Percentiles rank a stretch among this genome's conserved stretches.
phyloP scores from a whole-genome alignment of 108 stramenopile genomes.

The Asterionellopsis glacialis region DNA sequence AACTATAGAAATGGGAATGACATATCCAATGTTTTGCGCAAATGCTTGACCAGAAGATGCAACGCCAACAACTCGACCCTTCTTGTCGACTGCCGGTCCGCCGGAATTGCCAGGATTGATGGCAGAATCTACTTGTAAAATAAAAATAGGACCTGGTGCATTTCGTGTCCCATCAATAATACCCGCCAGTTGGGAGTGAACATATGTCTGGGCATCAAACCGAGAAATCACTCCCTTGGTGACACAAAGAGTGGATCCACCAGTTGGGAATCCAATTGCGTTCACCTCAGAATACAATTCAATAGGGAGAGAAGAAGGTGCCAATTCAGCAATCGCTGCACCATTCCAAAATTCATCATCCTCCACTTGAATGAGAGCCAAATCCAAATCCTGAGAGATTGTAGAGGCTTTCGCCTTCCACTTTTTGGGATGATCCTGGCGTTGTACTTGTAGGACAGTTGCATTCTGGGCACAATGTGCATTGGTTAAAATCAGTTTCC shows the following conservation, averaged over 20 bases:
- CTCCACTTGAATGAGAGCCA: conserved; percentile 53
- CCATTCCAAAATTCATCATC: conserved; percentile 10
- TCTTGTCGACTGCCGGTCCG: conserved; percentile 79
- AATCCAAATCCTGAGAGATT: conserved; percentile 53
- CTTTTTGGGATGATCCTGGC: conserved; percentile 38
- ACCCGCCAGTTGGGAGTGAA: too few relatives aligned
- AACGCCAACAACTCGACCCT: conserved; percentile 85
- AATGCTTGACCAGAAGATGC: conserved; percentile 80
- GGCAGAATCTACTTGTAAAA: conserved; percentile 88
- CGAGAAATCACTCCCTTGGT: conserved; percentile 70
- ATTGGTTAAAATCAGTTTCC: conserved; percentile 45
- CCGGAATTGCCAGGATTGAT: conserved; percentile 95
- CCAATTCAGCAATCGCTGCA: not conserved
- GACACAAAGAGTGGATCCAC: conserved; percentile 54
- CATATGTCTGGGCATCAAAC: conserved; percentile 35
- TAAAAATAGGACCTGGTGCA: conserved; percentile 9
- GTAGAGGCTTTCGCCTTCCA: conserved; percentile 31
- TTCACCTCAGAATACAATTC: conserved; percentile 36
- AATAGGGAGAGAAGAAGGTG: conserved; percentile 15
- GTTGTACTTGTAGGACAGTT: conserved; percentile 43
- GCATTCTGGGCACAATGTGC: conserved; percentile 58
- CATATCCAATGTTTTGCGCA: conserved; percentile 77
- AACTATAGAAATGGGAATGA: conserved; percentile 59
- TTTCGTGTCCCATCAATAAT: conserved; percentile 37
- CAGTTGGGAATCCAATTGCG: conserved; percentile 57